Conservation (phyloP, 192 early-diverging fungal genomes). For the Coemansia sp. region DNA sequence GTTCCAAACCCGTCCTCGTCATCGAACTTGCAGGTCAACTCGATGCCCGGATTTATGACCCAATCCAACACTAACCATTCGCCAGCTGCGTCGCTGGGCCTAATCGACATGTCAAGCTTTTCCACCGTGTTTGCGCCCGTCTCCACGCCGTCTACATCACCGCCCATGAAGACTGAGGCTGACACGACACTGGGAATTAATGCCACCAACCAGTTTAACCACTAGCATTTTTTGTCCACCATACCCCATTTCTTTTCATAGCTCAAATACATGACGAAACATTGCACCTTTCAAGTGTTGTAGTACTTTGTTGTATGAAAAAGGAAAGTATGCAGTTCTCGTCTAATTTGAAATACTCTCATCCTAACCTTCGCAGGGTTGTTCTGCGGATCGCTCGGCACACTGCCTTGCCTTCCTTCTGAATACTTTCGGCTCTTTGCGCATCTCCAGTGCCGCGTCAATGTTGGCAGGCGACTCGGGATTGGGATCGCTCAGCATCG, state of each 20-base stretch:
- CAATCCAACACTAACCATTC: conserved; percentile 2
- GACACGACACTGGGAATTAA: background rate
- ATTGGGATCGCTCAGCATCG: conserved; percentile 91
- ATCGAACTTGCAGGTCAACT: conserved; percentile 32
- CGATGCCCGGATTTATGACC: conserved; percentile 32
- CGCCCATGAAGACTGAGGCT: background rate
- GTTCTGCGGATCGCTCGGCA: conserved; percentile 53
- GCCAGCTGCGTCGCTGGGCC: conserved; percentile 12
- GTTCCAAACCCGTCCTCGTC: background rate
- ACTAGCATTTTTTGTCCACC: background rate
- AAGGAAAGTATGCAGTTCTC: background rate
- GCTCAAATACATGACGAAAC: background rate
- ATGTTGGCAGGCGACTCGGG: conserved; percentile 95
- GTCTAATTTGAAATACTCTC: conserved; percentile 3
- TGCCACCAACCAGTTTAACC: conserved; percentile 2
- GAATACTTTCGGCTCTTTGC: conserved; percentile 66
- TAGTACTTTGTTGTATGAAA: background rate
- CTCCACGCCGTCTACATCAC: background rate
- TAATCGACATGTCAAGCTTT: conserved; percentile 40
- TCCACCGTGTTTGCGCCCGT: conserved; percentile 30
- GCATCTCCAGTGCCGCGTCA: conserved; percentile 90
- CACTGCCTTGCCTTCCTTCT: conserved; percentile 73
- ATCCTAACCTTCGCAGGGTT: background rate
- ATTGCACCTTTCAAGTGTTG: background rate
- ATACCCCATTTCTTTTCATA: background rate